These are phyloP conservation scores for Rhododendron ovatum DNA, from an alignment of 148 eudicot species.

Conservation along the genomic window DNA sequence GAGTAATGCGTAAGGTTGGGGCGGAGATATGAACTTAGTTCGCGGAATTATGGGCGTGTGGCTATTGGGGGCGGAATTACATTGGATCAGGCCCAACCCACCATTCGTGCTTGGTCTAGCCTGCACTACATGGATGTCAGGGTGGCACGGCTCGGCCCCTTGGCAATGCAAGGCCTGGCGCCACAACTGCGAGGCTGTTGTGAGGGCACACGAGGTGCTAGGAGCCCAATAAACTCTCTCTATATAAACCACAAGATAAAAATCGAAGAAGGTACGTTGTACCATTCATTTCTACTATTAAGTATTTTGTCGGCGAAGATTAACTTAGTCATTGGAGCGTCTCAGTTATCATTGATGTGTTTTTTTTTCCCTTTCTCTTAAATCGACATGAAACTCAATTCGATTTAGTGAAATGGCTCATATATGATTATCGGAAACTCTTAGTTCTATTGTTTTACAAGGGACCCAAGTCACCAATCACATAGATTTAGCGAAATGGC, in stretches of 20 bases:
- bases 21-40: neutral
- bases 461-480: neutral
- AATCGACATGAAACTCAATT: no score
- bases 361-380: no score
- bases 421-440: neutral
- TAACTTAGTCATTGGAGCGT: neutral
- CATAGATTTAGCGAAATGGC: neutral
- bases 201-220: neutral
- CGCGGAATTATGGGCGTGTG: neutral
- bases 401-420: no score
- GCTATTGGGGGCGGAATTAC: neutral
- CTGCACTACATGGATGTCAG: no score
- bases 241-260: neutral
- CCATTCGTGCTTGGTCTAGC: neutral
- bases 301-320: no score
- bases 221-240: neutral
- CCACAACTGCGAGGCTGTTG: no score
- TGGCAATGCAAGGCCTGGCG: no score
- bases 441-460: no score
- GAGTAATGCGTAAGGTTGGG: no score
- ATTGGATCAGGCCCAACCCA: neutral
- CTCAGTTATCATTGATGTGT: no score
- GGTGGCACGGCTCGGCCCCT: no score
- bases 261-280: neutral
- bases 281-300: neutral